Evolutionary conservation across 2,329 filamentous ascomycete genomes (phyloP).

Genomic region (Bipolaris gigantea): DNA sequence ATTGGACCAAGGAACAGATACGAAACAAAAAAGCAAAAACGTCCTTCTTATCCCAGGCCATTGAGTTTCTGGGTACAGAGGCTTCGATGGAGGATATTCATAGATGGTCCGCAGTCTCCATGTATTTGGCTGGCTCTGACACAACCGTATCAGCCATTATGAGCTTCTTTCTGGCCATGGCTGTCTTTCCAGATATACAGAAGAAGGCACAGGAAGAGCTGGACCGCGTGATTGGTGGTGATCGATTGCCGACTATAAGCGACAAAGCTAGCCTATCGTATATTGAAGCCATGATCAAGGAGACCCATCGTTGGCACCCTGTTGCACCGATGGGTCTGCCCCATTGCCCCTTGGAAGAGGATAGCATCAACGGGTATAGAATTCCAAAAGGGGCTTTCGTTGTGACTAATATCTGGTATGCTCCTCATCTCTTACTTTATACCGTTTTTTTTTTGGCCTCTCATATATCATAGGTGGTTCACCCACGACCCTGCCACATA

Average conservation of each 20-base stretch:
- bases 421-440: background rate
- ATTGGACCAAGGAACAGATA: slow-evolving; percentile 50
- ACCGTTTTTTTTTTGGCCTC: background rate
- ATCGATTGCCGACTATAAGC: slow-evolving; percentile 52
- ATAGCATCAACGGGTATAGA: slow-evolving; percentile 44
- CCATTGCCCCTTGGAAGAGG: slow-evolving; percentile 37
- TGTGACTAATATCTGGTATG: slow-evolving; percentile 46
- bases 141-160: slow-evolving; percentile 49
- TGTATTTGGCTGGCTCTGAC: slow-evolving; percentile 53
- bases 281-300: slow-evolving; percentile 39
- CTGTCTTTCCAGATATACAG: slow-evolving; percentile 53
- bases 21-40: slow-evolving; percentile 28
- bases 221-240: slow-evolving; percentile 53
- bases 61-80: slow-evolving; percentile 40
- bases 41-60: slow-evolving; percentile 48
- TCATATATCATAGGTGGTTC: slow-evolving; percentile 40
- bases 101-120: slow-evolving; percentile 49
- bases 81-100: slow-evolving; percentile 39
- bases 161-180: slow-evolving; percentile 57
- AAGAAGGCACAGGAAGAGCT: slow-evolving; percentile 52
- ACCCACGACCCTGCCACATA: slow-evolving; percentile 48
- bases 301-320: slow-evolving; percentile 52
- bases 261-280: slow-evolving; percentile 51
- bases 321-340: slow-evolving; percentile 39
- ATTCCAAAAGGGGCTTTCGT: slow-evolving; percentile 50